phyloP scores from a whole-genome alignment of 2,329 filamentous ascomycete genomes.

The Seiridium unicorne region DNA sequence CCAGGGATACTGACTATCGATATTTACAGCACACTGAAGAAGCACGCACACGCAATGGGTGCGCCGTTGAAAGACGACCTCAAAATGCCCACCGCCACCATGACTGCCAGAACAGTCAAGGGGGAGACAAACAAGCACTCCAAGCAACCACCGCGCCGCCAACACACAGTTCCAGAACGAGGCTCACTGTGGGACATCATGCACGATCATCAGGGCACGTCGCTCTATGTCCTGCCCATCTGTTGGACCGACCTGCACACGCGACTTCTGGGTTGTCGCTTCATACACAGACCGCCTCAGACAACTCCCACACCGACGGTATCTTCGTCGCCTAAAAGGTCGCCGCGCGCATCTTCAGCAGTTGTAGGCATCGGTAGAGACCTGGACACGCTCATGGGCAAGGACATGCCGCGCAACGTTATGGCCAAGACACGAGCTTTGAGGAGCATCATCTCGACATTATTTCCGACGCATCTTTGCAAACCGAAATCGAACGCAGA shows the following conservation, averaged over 20 bases:
- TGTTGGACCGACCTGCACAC: constrained; percentile 55
- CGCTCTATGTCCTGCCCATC: constrained; percentile 52
- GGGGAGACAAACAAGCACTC: constrained; percentile 16
- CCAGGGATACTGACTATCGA: background rate
- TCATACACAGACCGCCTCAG: constrained; percentile 40
- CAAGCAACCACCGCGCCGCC: constrained; percentile 22
- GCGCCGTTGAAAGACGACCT: background rate
- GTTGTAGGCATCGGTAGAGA: constrained; percentile 41
- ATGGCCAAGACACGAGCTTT: constrained; percentile 37
- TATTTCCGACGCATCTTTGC: constrained; percentile 37
- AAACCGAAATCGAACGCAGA: constrained; percentile 33
- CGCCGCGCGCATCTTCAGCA: constrained; percentile 37
- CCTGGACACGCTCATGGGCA: constrained; percentile 41
- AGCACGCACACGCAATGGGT: background rate
- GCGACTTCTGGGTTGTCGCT: constrained; percentile 45
- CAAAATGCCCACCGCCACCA: constrained; percentile 6
- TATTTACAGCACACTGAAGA: background rate
- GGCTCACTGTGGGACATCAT: constrained; percentile 54
- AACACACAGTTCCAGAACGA: constrained; percentile 37
- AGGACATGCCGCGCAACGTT: constrained; percentile 29
- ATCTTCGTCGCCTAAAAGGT: constrained; percentile 32
- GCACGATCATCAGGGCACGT: constrained; percentile 42
- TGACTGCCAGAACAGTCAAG: constrained; percentile 1
- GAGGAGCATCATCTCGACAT: constrained; percentile 39
- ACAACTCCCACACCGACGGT: constrained; percentile 37